phyloP scores from a whole-genome alignment of 768 basidiomycete species.

The Psilocybe sp. region DNA sequence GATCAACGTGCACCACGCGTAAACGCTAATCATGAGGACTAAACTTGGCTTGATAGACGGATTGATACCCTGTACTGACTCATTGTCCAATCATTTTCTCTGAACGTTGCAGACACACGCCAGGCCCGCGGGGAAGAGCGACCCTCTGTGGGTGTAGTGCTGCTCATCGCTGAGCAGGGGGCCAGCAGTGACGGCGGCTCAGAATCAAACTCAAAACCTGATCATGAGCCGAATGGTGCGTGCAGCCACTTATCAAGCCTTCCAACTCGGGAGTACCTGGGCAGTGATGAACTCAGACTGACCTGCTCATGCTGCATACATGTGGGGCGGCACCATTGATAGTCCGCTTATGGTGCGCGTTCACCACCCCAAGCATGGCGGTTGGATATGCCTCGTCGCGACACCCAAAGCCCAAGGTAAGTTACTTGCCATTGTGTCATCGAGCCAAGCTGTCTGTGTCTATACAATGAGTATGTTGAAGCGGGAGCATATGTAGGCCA shows the following conservation, averaged over 20 bases:
- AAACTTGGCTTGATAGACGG: too few relatives aligned
- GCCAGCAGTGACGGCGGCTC: background rate
- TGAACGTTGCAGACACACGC: conserved; percentile 10
- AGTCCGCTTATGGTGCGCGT: conserved; percentile 82
- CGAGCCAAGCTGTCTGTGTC: too few relatives aligned
- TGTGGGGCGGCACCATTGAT: background rate
- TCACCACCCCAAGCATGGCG: conserved; percentile 82
- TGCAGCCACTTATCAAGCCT: background rate
- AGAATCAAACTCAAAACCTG: too few relatives aligned
- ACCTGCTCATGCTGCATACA: too few relatives aligned
- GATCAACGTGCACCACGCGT: too few relatives aligned
- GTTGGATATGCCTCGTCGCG: conserved; percentile 63
- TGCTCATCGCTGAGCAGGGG: conserved; percentile 46
- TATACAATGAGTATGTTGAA: background rate
- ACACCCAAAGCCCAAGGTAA: conserved; percentile 58
- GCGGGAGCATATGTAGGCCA: conserved; percentile 23
- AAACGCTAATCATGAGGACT: too few relatives aligned
- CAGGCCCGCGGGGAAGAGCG: conserved; percentile 13
- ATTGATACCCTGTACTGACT: too few relatives aligned
- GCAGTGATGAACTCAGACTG: background rate
- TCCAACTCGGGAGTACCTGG: background rate
- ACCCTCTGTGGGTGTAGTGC: conserved; percentile 60
- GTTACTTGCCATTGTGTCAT: background rate
- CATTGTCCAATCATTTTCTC: too few relatives aligned
- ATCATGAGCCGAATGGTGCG: conserved; percentile 9